Percentiles rank a stretch among this genome's conserved stretches.
These are phyloP conservation scores for Streptanthus diversifolius DNA, from an alignment of 345 rosid species.

Conservation along the genomic window DNA sequence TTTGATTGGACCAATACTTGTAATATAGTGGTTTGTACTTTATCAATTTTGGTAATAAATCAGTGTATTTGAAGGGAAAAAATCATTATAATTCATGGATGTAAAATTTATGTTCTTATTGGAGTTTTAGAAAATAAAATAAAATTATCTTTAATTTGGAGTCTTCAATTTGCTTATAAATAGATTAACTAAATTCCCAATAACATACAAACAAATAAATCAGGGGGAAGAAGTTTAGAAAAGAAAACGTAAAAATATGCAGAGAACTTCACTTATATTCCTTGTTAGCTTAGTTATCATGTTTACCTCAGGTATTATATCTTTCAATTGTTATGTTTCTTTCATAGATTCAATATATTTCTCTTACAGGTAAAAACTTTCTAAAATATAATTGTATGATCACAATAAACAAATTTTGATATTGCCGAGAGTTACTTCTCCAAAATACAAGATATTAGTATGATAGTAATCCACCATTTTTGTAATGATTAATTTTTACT, in stretches of 20 bases:
- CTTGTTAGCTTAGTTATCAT: slow-evolving; percentile 1
- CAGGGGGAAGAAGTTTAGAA: not conserved
- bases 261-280: not conserved
- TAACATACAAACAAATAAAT: not conserved
- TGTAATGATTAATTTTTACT: not conserved
- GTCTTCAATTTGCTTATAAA: not conserved
- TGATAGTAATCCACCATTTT: not conserved
- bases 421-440: not conserved
- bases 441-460: not conserved
- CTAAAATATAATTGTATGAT: not conserved
- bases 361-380: too few species aligned
- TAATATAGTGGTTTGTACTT: too few species aligned
- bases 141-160: too few species aligned
- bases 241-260: not conserved
- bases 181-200: not conserved
- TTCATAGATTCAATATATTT: too few species aligned
- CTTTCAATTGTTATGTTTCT: too few species aligned
- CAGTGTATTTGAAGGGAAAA: too few species aligned
- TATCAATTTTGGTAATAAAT: too few species aligned
- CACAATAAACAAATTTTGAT: not conserved
- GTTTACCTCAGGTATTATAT: slow-evolving; percentile 6
- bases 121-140: too few species aligned
- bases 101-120: too few species aligned
- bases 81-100: too few species aligned
- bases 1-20: too few species aligned